Conservation (phyloP, 495 filamentous ascomycete species). For the Neurospora sp. region DNA sequence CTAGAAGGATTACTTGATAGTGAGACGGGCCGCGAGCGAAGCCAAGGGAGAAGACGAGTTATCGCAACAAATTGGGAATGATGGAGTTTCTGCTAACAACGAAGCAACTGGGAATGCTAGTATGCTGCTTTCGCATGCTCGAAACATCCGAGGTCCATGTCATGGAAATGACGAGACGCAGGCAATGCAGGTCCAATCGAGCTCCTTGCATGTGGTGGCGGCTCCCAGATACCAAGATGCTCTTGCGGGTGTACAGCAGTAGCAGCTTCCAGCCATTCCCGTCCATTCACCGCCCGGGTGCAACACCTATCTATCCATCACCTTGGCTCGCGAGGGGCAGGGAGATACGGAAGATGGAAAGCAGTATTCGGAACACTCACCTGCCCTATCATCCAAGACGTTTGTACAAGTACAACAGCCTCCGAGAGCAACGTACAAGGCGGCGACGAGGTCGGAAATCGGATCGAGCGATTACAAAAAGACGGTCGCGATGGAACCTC, state of each 20-base stretch:
- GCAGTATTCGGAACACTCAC: background rate
- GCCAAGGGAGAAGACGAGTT: background rate
- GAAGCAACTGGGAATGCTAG: background rate
- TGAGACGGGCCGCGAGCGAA: background rate
- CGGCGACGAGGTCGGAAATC: background rate
- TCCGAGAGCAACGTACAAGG: background rate
- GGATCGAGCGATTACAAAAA: background rate
- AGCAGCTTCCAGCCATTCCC: background rate
- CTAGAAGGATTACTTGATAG: background rate
- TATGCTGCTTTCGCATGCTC: background rate
- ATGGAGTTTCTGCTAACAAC: background rate
- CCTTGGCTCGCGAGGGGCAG: background rate
- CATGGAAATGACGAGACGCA: background rate
- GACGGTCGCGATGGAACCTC: background rate
- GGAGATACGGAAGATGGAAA: background rate
- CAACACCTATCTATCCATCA: background rate
- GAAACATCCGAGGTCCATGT: background rate
- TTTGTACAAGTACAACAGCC: background rate
- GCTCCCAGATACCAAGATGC: background rate
- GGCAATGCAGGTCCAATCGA: background rate
- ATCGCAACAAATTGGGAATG: background rate
- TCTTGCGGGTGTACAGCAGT: background rate
- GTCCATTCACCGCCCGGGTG: background rate
- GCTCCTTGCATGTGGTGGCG: background rate
- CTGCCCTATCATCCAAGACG: background rate